A percentile compares a stretch with the other conserved stretches of the same genome.
phyloP scores from a whole-genome alignment of 129 eudicot genomes.

The Silybum marianum region DNA sequence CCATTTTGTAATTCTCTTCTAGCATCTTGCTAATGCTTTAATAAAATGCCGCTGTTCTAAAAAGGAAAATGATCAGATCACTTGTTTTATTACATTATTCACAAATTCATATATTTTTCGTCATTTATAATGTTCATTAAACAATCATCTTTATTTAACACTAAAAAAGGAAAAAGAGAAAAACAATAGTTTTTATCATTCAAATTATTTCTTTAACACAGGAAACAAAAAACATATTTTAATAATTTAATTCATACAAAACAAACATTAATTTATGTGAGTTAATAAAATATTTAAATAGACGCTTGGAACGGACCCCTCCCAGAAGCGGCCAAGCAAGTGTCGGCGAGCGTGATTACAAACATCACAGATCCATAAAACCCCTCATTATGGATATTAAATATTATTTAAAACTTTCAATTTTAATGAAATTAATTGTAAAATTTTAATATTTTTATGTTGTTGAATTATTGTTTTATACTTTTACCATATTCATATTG shows the following conservation, averaged over 20 bases:
- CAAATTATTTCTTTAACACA: not conserved
- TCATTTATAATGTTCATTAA: not conserved
- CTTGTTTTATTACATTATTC: not conserved
- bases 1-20: too few relatives aligned
- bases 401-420: not conserved
- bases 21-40: too few relatives aligned
- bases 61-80: too few relatives aligned
- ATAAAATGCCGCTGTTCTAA: too few relatives aligned
- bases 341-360: slow-evolving; percentile 20
- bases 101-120: not conserved
- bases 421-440: not conserved
- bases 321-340: slow-evolving; percentile 11
- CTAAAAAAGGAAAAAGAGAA: not conserved
- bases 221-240: not conserved
- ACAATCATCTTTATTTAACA: too few relatives aligned
- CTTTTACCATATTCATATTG: too few relatives aligned
- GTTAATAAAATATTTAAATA: not conserved
- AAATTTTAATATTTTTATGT: too few relatives aligned
- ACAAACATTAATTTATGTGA: not conserved
- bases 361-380: slow-evolving; percentile 17
- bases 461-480: too few relatives aligned
- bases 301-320: not conserved
- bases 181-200: not conserved
- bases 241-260: not conserved
- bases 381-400: not conserved